Percentiles rank a stretch among this genome's conserved stretches.
These are phyloP conservation scores for rapeseed (Brassica napus) DNA, from an alignment of 345 rosid species.

Conservation along the genomic window DNA sequence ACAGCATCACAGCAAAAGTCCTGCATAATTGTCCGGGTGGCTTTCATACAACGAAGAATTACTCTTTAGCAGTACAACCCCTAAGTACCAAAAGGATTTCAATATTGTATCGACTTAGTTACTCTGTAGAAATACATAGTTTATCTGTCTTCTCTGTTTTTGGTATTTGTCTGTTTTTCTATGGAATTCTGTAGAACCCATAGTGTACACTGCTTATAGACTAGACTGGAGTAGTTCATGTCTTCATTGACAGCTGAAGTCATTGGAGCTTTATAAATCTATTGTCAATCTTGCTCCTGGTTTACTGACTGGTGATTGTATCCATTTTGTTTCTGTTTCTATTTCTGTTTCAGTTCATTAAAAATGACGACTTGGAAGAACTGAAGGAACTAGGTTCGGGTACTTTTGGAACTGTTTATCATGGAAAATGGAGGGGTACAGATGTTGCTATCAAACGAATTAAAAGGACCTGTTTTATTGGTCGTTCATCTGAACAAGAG, in stretches of 20 bases:
- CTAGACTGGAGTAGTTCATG: slow-evolving; percentile 8
- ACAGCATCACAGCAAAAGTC: slow-evolving; percentile 10
- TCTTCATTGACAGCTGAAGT: slow-evolving; percentile 8
- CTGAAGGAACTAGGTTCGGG: slow-evolving; percentile 95
- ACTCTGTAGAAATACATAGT: neutral
- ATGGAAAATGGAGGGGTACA: slow-evolving; percentile 99
- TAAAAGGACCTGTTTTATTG: slow-evolving; percentile 89
- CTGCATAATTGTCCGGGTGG: slow-evolving; percentile 11
- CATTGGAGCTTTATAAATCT: neutral
- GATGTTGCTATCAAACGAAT: slow-evolving; percentile 97
- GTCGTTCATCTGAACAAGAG: slow-evolving; percentile 93
- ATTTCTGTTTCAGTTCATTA: slow-evolving; percentile 60
- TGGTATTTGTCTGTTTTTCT: neutral
- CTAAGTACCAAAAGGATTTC: slow-evolving; percentile 6
- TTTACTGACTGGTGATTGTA: neutral
- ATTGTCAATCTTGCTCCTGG: neutral
- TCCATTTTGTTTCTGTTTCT: slow-evolving; percentile 26
- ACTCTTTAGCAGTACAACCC: slow-evolving; percentile 5
- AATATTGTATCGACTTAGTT: slow-evolving; percentile 5
- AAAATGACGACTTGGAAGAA: slow-evolving; percentile 96
- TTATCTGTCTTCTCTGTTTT: slow-evolving; percentile 7
- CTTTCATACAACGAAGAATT: slow-evolving; percentile 7
- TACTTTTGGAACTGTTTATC: slow-evolving; percentile 98
- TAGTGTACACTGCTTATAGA: slow-evolving; percentile 7
- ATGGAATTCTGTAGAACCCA: slow-evolving; percentile 6